Conservation (phyloP, 306 rosid species). For the Rosa rugosa region DNA sequence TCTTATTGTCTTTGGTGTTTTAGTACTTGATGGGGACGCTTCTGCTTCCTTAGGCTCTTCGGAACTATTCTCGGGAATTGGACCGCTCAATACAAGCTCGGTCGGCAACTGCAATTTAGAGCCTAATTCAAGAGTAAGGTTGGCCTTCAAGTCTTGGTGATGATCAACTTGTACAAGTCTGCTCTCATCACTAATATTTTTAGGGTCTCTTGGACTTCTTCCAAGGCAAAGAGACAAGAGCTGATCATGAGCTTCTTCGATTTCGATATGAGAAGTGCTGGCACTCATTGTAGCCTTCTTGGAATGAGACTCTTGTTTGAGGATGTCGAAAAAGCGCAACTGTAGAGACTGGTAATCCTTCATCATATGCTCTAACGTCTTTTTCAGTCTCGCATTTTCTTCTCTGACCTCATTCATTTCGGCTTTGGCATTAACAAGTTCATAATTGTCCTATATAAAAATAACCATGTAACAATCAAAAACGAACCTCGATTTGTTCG, state of each 20-base stretch:
- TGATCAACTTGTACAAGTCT: conserved; percentile 13
- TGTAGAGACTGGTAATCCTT: conserved; percentile 41
- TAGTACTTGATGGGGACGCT: background rate
- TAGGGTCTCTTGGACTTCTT: conserved; percentile 32
- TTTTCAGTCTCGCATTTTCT: conserved; percentile 33
- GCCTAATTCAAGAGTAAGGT: conserved; percentile 32
- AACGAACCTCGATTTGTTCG: background rate
- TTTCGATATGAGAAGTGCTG: background rate
- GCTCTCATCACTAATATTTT: background rate
- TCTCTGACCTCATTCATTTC: conserved; percentile 29
- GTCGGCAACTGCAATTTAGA: conserved; percentile 20
- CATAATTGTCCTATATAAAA: conserved; percentile 21
- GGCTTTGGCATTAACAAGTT: conserved; percentile 33
- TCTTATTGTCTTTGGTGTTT: conserved; percentile 27
- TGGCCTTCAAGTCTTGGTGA: conserved; percentile 23
- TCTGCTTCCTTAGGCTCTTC: conserved; percentile 25
- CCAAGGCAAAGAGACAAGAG: conserved; percentile 43
- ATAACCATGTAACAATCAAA: background rate
- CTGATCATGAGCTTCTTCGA: conserved; percentile 30
- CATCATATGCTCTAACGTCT: conserved; percentile 18
- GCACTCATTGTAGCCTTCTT: conserved; percentile 10
- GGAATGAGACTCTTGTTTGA: conserved; percentile 13
- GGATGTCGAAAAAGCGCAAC: conserved; percentile 27
- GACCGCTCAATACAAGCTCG: conserved; percentile 10
- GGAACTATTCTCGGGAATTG: conserved; percentile 22